Evolutionary conservation across 2,329 filamentous ascomycete genomes (phyloP), one percentile per base, ranked within the genome.

Genomic region (Fusarium sambucinum): DNA sequence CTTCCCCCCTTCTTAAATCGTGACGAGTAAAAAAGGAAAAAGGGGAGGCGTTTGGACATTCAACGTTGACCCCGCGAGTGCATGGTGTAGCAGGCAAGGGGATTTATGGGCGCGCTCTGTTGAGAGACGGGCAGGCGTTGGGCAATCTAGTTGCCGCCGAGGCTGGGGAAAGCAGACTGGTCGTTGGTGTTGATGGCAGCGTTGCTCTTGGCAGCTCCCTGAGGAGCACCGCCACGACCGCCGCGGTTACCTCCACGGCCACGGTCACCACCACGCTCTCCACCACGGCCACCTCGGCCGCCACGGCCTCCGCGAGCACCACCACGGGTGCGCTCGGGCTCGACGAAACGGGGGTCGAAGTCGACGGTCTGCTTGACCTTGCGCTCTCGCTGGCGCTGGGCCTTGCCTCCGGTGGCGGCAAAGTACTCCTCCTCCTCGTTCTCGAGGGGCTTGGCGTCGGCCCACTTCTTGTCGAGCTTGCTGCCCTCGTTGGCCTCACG

Each of bases 401-500:
- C 82, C 90, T 97, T 97, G 83, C 90, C 91, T 68, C 84, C 86
- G 72, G 86, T 81, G 74, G 86, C 89, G 76, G 91, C 83, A 78
- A 97, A 91, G 88, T 92, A 97, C 74, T 91, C 89, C 75, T 93
- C 89, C 75, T 93, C 87, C 21, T 89, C 84, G 80, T 91, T 90
- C 78, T 82, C 79, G 59, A 92, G 83, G 61, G 86, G 78, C 86
- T 94, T 96, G 79, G 93, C 94, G 76, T 87, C 86, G 76, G 92
- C 92, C 92, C 94, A 97, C 88, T 97, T 96, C 89, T 96, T 95
- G 86, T 94, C 90, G 76, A 84, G 79, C 85, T 93, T 93, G 85
- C 85, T 87, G 77, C 94, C 94, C 86, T 97, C 94, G 86, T 98
- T 97, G 81, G 95, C 85, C 85, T 94, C 90, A 84, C 96, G 95